These are phyloP conservation scores for Alnus glutinosa DNA, from an alignment of 306 rosid genomes.

Conservation along the genomic window DNA sequence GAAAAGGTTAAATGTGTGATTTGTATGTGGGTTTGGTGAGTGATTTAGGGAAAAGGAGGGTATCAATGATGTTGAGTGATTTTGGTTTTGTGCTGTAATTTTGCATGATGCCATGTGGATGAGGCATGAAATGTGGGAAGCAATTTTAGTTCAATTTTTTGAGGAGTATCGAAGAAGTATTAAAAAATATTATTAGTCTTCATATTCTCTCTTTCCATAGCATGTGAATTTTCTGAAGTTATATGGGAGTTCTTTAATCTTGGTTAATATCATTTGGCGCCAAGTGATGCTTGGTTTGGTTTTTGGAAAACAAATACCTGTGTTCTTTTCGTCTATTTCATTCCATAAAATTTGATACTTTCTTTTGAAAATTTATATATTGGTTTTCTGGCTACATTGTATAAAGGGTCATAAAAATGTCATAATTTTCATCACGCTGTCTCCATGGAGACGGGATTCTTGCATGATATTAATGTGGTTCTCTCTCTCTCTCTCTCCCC, in stretches of 20 bases:
- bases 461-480: background rate
- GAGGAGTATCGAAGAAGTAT: background rate
- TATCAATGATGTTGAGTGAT: background rate
- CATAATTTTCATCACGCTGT: constrained; percentile 8
- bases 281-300: background rate
- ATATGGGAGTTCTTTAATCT: background rate
- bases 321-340: background rate
- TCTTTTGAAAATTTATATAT: background rate
- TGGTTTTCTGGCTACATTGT: background rate
- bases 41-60: background rate
- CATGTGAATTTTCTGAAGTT: background rate
- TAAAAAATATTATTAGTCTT: background rate
- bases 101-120: background rate
- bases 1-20: background rate
- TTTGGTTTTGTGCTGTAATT: background rate
- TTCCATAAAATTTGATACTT: background rate
- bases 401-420: background rate
- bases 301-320: background rate
- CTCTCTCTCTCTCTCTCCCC: background rate
- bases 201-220: background rate
- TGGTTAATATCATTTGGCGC: background rate
- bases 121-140: constrained; percentile 7
- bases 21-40: background rate
- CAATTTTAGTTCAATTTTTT: background rate
- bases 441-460: background rate